Conservation (phyloP, 208 protist species). For the Trypanosoma lewisi region DNA sequence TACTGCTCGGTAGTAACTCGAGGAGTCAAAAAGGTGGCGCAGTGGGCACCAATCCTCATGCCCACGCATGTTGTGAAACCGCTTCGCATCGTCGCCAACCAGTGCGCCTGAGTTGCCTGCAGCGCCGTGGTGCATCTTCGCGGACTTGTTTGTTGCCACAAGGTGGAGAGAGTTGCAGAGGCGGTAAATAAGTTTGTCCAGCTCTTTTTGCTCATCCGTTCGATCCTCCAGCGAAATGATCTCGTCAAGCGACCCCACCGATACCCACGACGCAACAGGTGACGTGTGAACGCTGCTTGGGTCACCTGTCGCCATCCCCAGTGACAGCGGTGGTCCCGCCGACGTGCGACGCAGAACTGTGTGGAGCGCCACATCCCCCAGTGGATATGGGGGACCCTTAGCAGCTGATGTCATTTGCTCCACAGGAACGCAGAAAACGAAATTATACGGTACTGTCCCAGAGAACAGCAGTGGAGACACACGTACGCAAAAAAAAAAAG, state of each 20-base stretch:
- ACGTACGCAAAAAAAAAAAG: background rate
- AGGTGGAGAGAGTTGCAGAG: constrained; percentile 74
- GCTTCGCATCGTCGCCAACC: constrained; percentile 29
- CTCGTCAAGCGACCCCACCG: constrained; percentile 61
- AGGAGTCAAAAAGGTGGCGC: constrained; percentile 77
- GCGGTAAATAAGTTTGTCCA: constrained; percentile 62
- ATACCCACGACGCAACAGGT: constrained; percentile 35
- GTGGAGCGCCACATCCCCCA: constrained; percentile 13
- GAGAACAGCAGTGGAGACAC: too few species aligned
- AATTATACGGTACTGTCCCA: background rate
- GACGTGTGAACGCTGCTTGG: constrained; percentile 1
- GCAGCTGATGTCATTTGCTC: constrained; percentile 3
- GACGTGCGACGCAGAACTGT: constrained; percentile 7
- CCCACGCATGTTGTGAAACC: constrained; percentile 74
- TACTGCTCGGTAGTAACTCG: constrained; percentile 52
- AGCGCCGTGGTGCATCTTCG: constrained; percentile 21
- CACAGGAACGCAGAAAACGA: background rate
- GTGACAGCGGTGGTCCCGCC: background rate
- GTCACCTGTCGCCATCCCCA: background rate
- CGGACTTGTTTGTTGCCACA: constrained; percentile 52
- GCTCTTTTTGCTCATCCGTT: constrained; percentile 33
- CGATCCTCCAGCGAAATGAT: constrained; percentile 33
- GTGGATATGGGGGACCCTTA: background rate
- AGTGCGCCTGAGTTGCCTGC: background rate
- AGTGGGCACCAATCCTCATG: constrained; percentile 80